Evolutionary conservation across 2,329 filamentous ascomycete species (phyloP).

Genomic region (Trichoderma endophyticum): DNA sequence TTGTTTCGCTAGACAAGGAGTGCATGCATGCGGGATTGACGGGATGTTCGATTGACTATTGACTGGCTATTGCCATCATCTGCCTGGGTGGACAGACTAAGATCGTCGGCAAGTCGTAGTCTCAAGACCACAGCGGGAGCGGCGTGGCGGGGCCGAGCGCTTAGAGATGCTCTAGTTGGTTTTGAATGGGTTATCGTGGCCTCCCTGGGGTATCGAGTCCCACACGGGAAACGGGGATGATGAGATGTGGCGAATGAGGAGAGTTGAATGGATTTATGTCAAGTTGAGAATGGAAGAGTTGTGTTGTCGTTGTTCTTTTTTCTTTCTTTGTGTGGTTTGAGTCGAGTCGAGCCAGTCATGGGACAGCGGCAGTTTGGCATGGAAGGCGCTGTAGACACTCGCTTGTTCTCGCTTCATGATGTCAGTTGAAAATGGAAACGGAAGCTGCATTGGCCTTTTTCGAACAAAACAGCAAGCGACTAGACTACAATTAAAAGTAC

Average conservation of each 20-base stretch:
- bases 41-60: background rate
- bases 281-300: background rate
- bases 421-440: background rate
- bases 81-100: background rate
- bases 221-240: background rate
- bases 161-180: background rate
- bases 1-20: background rate
- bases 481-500: background rate
- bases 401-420: background rate
- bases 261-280: background rate
- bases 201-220: background rate
- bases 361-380: background rate
- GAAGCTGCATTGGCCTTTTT: background rate
- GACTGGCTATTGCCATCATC: background rate
- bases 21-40: background rate
- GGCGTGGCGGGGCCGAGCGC: slow-evolving; percentile 1
- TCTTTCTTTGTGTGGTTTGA: background rate
- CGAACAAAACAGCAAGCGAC: background rate
- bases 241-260: background rate
- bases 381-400: background rate
- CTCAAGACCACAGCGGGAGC: background rate
- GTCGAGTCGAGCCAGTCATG: background rate
- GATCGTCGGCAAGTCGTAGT: background rate
- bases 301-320: background rate
- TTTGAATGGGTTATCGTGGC: background rate